phyloP scores from a whole-genome alignment of 2,329 filamentous ascomycete genomes.

The Rhinocladiella mackenziei region DNA sequence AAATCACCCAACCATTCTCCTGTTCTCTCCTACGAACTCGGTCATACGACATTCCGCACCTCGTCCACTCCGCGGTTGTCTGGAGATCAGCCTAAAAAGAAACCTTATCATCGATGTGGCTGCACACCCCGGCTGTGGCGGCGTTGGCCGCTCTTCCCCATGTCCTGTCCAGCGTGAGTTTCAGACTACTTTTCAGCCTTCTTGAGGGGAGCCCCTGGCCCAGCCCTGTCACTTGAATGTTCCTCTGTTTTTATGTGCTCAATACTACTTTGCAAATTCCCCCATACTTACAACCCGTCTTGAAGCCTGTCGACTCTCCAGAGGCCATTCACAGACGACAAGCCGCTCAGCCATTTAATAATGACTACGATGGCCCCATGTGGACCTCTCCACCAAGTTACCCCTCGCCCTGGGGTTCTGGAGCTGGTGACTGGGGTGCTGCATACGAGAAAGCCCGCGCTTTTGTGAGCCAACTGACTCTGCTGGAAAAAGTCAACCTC shows the following conservation, averaged over 20 bases:
- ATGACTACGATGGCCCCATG: constrained; percentile 28
- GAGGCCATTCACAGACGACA: constrained; percentile 21
- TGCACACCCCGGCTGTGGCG: constrained; percentile 17
- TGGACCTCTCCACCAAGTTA: constrained; percentile 64
- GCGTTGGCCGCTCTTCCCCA: constrained; percentile 16
- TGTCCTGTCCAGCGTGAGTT: constrained; percentile 20
- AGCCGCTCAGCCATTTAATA: constrained; percentile 23
- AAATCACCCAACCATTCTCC: too few species aligned
- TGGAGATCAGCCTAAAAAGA: too few species aligned
- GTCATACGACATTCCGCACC: too few species aligned
- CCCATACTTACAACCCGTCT: constrained; percentile 22
- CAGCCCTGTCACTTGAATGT: background rate
- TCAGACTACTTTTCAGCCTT: background rate
- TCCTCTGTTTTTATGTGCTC: constrained; percentile 17
- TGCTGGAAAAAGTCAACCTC: constrained; percentile 88
- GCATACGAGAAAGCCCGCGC: constrained; percentile 71
- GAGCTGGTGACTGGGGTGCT: constrained; percentile 67
- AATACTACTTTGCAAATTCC: constrained; percentile 17
- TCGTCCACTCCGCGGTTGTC: too few species aligned
- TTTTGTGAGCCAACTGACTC: constrained; percentile 78
- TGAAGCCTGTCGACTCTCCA: constrained; percentile 22
- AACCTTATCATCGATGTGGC: too few species aligned
- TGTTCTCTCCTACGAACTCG: too few species aligned
- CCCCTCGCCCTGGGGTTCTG: constrained; percentile 82
- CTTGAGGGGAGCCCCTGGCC: too few species aligned